A percentile compares a stretch with the other conserved stretches of the same genome.
Evolutionary conservation across 495 filamentous ascomycete species (phyloP).

Genomic region (Cairneyella variabilis): DNA sequence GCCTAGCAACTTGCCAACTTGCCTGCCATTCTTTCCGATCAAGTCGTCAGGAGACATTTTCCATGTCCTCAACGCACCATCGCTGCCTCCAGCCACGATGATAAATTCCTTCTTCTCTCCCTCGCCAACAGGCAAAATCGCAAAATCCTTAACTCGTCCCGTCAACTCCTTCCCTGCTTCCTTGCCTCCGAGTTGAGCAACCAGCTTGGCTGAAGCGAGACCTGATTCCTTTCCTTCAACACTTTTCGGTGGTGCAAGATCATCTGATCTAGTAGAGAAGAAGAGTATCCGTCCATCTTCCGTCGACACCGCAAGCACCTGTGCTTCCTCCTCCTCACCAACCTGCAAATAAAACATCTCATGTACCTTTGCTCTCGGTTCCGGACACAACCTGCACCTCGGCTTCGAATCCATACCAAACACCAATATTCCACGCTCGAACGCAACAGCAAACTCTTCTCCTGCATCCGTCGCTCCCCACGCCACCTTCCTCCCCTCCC

Average conservation of each 20-base stretch:
- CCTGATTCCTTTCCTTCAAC: constrained; percentile 29
- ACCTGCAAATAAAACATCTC: constrained; percentile 66
- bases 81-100: constrained; percentile 74
- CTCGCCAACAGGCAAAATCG: constrained; percentile 46
- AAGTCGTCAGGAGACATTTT: constrained; percentile 44
- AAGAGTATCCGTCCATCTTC: constrained; percentile 90
- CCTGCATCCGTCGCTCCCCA: constrained; percentile 66
- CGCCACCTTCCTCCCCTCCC: constrained; percentile 78
- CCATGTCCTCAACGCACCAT: constrained; percentile 80
- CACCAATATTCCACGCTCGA: constrained; percentile 79
- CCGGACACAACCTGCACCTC: constrained; percentile 64
- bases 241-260: constrained; percentile 27
- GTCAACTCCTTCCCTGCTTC: constrained; percentile 43
- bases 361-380: constrained; percentile 73
- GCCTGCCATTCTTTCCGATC: constrained; percentile 35
- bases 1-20: constrained; percentile 69
- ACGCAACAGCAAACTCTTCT: constrained; percentile 84
- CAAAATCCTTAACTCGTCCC: constrained; percentile 86
- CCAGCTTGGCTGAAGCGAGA: constrained; percentile 46
- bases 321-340: constrained; percentile 38
- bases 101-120: constrained; percentile 44
- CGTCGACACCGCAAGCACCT: constrained; percentile 74
- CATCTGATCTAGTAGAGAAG: constrained; percentile 58
- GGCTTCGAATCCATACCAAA: constrained; percentile 87
- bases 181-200: constrained; percentile 79